Percentiles rank a stretch among this genome's conserved stretches.
Conservation (phyloP, 2,329 filamentous ascomycete genomes). For the Penicillium sp. region DNA sequence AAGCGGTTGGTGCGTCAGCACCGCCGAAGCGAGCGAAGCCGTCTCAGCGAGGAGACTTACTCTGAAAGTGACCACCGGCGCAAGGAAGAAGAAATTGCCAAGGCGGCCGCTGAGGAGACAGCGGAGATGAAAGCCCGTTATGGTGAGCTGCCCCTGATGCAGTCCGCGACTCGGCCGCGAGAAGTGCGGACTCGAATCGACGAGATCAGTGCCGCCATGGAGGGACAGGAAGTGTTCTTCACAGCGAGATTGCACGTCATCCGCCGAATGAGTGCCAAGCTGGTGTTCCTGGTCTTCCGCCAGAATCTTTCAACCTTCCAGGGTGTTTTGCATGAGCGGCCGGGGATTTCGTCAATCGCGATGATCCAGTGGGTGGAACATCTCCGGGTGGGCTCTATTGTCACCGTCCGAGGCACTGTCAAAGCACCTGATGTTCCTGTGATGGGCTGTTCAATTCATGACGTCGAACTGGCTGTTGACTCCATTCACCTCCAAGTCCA, state of each 20-base stretch:
- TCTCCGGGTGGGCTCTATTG: conserved; percentile 71
- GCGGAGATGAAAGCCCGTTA: conserved; percentile 58
- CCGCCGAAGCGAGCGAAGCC: conserved; percentile 38
- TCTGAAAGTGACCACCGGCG: conserved; percentile 41
- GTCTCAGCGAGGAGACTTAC: conserved; percentile 44
- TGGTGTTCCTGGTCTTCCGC: conserved; percentile 82
- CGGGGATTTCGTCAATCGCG: conserved; percentile 61
- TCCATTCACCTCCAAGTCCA: conserved; percentile 60
- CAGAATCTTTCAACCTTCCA: conserved; percentile 81
- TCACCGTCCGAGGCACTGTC: conserved; percentile 70
- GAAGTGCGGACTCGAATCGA: conserved; percentile 50
- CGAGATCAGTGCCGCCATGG: conserved; percentile 50
- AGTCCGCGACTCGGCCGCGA: conserved; percentile 51
- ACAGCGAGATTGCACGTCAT: conserved; percentile 73
- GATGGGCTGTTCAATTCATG: conserved; percentile 69
- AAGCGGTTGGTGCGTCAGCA: conserved; percentile 43
- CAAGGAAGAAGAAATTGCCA: conserved; percentile 43
- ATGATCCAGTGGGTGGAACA: conserved; percentile 88
- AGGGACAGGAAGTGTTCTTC: conserved; percentile 62
- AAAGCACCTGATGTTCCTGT: conserved; percentile 71
- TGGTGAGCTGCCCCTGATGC: conserved; percentile 56
- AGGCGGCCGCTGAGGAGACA: conserved; percentile 54
- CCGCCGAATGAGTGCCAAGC: conserved; percentile 72
- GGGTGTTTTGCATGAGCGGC: conserved; percentile 65
- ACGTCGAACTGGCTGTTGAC: conserved; percentile 70